phyloP scores from a whole-genome alignment of 169 alveolate species.

The Cryptosporidium viatorum region DNA sequence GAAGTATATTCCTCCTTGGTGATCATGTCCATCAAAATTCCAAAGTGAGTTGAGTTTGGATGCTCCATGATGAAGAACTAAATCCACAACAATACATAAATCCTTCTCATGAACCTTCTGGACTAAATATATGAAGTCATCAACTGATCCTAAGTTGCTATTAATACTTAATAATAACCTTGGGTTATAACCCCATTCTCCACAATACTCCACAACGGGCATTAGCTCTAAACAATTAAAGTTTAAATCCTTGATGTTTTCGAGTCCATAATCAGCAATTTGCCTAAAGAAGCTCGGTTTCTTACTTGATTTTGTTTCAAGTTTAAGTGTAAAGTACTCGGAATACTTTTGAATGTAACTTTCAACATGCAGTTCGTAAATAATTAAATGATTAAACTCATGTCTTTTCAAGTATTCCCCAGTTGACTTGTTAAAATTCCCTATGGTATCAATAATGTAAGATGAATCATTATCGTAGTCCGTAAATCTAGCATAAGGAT shows the following conservation, averaged over 20 bases:
- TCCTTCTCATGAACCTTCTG: slow-evolving; percentile 66
- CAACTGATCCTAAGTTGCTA: slow-evolving; percentile 68
- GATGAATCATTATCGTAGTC: slow-evolving; percentile 40
- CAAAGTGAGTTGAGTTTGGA: slow-evolving; percentile 77
- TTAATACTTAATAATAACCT: slow-evolving; percentile 71
- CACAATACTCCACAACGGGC: slow-evolving; percentile 80
- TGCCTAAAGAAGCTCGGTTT: slow-evolving; percentile 25
- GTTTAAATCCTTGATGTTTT: slow-evolving; percentile 22
- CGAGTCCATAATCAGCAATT: slow-evolving; percentile 55
- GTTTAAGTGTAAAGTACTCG: background rate
- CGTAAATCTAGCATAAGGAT: slow-evolving; percentile 66
- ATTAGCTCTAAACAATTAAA: slow-evolving; percentile 77
- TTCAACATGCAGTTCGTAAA: slow-evolving; percentile 70
- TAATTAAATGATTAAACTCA: slow-evolving; percentile 12
- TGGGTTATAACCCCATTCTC: slow-evolving; percentile 81
- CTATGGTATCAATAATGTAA: background rate
- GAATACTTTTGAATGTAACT: slow-evolving; percentile 23
- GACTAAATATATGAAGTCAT: slow-evolving; percentile 59
- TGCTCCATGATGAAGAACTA: slow-evolving; percentile 79
- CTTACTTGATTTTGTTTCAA: background rate
- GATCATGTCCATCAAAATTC: slow-evolving; percentile 78
- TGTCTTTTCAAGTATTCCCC: background rate
- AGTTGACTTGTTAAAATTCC: background rate
- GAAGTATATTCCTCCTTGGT: slow-evolving; percentile 80
- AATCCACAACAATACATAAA: slow-evolving; percentile 60